These are phyloP conservation scores for Leptographium flavum DNA, from an alignment of 2,329 filamentous ascomycete genomes.

Conservation along the genomic window DNA sequence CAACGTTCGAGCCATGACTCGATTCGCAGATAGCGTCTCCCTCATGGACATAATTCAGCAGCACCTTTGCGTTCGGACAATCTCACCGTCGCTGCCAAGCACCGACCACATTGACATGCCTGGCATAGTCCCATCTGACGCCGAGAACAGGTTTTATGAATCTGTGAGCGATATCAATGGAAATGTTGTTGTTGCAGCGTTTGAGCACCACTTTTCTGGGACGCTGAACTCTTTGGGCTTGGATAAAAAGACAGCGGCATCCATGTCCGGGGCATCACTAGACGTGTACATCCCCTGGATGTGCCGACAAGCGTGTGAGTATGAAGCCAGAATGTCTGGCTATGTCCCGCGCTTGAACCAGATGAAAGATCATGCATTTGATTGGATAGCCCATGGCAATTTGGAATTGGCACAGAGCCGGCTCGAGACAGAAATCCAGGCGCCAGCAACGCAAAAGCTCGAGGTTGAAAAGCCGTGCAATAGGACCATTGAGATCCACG, in stretches of 20 bases:
- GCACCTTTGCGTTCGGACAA: not conserved
- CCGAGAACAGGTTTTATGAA: not conserved
- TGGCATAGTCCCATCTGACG: not conserved
- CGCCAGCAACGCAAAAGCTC: not conserved
- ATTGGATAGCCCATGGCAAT: not conserved
- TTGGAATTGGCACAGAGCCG: not conserved
- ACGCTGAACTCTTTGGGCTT: not conserved
- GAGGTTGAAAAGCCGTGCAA: not conserved
- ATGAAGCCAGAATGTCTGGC: not conserved
- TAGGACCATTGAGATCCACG: too few relatives aligned
- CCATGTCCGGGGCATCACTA: not conserved
- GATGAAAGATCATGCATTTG: not conserved
- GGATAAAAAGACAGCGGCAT: too few relatives aligned
- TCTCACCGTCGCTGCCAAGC: not conserved
- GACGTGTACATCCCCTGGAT: not conserved
- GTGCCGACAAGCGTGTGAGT: not conserved
- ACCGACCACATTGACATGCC: not conserved
- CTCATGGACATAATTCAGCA: not conserved
- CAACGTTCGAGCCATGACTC: not conserved
- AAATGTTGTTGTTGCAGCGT: not conserved
- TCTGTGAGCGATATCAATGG: conserved; percentile 1
- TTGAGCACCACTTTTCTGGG: not conserved
- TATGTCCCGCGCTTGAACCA: not conserved
- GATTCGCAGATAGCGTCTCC: not conserved
- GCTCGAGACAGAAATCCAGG: not conserved